Conservation (phyloP, 139 green algal genomes). For the Picochlorum sp. region DNA sequence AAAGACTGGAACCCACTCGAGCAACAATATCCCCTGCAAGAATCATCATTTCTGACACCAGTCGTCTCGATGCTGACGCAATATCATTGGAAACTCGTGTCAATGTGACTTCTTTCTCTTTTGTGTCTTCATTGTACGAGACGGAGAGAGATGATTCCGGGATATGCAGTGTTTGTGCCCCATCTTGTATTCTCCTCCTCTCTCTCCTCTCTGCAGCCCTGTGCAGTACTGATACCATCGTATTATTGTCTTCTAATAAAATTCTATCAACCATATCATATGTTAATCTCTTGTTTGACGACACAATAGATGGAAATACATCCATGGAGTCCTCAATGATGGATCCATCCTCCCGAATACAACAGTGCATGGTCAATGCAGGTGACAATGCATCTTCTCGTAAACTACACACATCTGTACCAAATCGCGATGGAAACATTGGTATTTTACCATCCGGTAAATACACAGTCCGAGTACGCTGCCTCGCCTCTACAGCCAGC, state of each 20-base stretch:
- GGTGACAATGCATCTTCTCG: conserved; percentile 9
- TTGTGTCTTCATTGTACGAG: neutral
- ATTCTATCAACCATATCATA: conserved; percentile 69
- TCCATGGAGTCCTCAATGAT: conserved; percentile 24
- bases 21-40: conserved; percentile 21
- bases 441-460: conserved; percentile 60
- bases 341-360: conserved; percentile 47
- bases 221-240: neutral
- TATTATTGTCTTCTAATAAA: conserved; percentile 15
- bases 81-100: neutral
- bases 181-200: conserved; percentile 32
- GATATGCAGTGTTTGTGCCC: conserved; percentile 50
- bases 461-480: conserved; percentile 64
- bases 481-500: conserved; percentile 53
- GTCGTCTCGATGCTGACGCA: neutral
- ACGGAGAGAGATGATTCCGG: conserved; percentile 51
- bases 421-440: conserved; percentile 77
- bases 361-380: conserved; percentile 51
- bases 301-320: conserved; percentile 41
- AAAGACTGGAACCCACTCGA: neutral
- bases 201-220: conserved; percentile 30
- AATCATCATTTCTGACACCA: conserved; percentile 85
- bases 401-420: conserved; percentile 72
- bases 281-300: conserved; percentile 49
- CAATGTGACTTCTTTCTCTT: neutral